Evolutionary conservation across 1,284 basidiomycete species (phyloP).

Genomic region (Cryptococcus sp.): DNA sequence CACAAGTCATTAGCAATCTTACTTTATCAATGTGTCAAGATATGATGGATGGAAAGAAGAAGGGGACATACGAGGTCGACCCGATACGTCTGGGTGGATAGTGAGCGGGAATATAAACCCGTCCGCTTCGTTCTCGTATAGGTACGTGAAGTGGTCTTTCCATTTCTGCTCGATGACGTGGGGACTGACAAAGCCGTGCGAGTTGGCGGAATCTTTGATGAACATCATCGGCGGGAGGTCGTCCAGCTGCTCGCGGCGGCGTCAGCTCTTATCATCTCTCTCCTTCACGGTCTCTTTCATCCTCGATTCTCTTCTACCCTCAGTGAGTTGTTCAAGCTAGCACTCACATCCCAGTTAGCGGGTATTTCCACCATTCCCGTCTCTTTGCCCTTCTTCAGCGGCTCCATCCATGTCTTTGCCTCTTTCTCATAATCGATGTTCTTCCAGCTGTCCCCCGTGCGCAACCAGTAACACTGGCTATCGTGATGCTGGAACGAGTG

Average conservation of each 20-base stretch:
- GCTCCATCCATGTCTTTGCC: conserved; percentile 74
- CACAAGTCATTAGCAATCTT: not conserved
- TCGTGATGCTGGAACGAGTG: conserved; percentile 63
- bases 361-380: conserved; percentile 74
- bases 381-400: conserved; percentile 64
- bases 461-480: conserved; percentile 69
- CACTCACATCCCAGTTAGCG: conserved; percentile 62
- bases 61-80: conserved; percentile 33
- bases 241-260: conserved; percentile 49
- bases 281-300: too few relatives aligned
- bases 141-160: conserved; percentile 73
- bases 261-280: not conserved
- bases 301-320: too few relatives aligned
- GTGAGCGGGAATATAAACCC: conserved; percentile 75
- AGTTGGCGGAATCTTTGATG: conserved; percentile 66
- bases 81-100: conserved; percentile 75
- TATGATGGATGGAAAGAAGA: not conserved
- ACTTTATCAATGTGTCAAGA: not conserved
- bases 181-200: conserved; percentile 72
- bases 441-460: conserved; percentile 70
- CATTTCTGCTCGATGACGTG: conserved; percentile 71
- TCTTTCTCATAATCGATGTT: conserved; percentile 68
- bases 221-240: conserved; percentile 76
- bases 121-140: conserved; percentile 60
- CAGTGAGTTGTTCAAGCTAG: not conserved